Evolutionary conservation across 208 protist genomes (phyloP).

Genomic region (Crithidia mellificae): DNA sequence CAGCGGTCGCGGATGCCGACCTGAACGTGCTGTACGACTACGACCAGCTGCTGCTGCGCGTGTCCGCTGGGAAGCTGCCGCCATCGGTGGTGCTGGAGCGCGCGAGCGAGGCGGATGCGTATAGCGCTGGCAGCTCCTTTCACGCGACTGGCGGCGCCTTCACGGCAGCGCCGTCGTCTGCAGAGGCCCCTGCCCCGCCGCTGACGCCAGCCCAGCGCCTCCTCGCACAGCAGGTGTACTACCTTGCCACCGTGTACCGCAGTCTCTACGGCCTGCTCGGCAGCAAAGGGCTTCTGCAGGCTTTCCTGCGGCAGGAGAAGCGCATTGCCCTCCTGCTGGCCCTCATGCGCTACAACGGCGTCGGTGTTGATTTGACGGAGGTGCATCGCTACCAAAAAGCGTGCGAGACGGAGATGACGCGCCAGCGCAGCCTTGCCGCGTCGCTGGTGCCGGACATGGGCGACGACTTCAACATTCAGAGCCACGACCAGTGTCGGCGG

Average conservation of each 20-base stretch:
- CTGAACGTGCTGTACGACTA: slow-evolving; percentile 34
- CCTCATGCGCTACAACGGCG: slow-evolving; percentile 74
- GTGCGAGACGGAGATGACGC: slow-evolving; percentile 58
- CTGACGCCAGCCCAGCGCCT: slow-evolving; percentile 36
- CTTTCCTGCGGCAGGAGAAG: slow-evolving; percentile 88
- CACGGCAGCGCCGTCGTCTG: neutral
- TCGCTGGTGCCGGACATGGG: slow-evolving; percentile 49
- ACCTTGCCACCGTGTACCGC: slow-evolving; percentile 76
- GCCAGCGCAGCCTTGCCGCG: slow-evolving; percentile 34
- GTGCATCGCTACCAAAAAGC: slow-evolving; percentile 58
- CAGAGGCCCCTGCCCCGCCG: slow-evolving; percentile 11
- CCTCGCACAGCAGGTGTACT: slow-evolving; percentile 72
- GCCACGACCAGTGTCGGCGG: slow-evolving; percentile 74
- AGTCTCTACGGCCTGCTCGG: slow-evolving; percentile 80
- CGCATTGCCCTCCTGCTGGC: slow-evolving; percentile 74
- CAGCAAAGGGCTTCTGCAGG: slow-evolving; percentile 73
- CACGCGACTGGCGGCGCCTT: neutral
- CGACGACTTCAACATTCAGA: slow-evolving; percentile 85
- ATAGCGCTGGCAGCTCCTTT: neutral
- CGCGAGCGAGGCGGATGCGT: slow-evolving; percentile 1
- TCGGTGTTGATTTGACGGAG: slow-evolving; percentile 61
- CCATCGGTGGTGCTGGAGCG: slow-evolving; percentile 30
- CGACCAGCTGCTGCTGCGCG: slow-evolving; percentile 30
- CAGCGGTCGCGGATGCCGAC: slow-evolving; percentile 9
- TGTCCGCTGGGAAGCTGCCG: slow-evolving; percentile 26